Evolutionary conservation across 2,329 filamentous ascomycete species (phyloP).

Genomic region (Plectosphaerella plurivora): DNA sequence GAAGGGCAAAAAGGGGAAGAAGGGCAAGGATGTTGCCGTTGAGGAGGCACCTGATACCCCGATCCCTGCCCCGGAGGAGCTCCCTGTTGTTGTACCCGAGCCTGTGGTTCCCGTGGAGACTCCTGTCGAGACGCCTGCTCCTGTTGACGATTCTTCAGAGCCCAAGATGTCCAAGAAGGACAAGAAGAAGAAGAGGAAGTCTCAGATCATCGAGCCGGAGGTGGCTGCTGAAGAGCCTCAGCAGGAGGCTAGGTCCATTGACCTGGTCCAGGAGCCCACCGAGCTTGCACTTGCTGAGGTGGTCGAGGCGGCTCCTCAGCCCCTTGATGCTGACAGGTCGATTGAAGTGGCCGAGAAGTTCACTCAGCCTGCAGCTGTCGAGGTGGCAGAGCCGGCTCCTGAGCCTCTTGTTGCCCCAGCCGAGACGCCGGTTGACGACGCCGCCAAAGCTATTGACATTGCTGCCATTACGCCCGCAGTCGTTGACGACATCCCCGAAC

Average conservation of each 20-base stretch:
- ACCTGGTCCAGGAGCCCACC: background rate
- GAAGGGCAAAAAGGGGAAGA: constrained; percentile 9
- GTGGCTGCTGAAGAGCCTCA: background rate
- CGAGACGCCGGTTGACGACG: too few species aligned
- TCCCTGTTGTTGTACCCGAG: background rate
- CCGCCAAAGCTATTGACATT: too few species aligned
- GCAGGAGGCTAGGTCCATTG: background rate
- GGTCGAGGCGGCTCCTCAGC: background rate
- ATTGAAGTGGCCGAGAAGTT: background rate
- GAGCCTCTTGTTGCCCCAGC: too few species aligned
- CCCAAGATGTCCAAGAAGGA: constrained; percentile 16
- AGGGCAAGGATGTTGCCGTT: constrained; percentile 8
- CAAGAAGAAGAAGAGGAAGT: constrained; percentile 19
- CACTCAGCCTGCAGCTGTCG: too few species aligned
- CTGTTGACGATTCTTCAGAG: constrained; percentile 2
- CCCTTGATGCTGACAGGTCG: background rate
- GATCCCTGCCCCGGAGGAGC: constrained; percentile 2
- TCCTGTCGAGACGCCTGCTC: background rate
- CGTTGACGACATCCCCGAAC: constrained; percentile 1
- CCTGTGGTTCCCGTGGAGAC: background rate
- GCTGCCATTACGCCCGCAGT: background rate
- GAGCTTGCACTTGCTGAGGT: background rate
- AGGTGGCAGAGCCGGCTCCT: too few species aligned
- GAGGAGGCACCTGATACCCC: background rate
- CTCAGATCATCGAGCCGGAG: constrained; percentile 8